A percentile compares a stretch with the other conserved stretches of the same genome.
Evolutionary conservation across 148 eudicot species (phyloP).

Genomic region (Polygonum maritimum): DNA sequence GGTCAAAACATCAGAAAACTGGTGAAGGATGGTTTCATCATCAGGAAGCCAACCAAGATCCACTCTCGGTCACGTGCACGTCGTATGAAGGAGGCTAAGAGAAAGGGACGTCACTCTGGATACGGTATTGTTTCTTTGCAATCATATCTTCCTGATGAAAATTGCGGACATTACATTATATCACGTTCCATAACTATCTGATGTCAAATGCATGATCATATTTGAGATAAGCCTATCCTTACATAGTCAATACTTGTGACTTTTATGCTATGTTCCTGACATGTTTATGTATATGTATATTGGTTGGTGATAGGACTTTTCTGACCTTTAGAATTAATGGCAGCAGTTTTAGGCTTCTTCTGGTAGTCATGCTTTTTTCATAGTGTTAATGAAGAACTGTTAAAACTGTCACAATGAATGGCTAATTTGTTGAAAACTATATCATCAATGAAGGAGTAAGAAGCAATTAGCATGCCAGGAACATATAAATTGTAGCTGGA

Average conservation of each 20-base stretch:
- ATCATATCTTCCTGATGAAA: not conserved
- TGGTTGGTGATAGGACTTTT: not conserved
- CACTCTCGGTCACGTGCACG: constrained; percentile 35
- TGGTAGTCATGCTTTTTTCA: not conserved
- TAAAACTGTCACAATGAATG: too few species aligned
- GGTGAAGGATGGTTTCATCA: constrained; percentile 31
- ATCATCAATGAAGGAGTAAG: too few species aligned
- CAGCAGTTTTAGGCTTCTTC: not conserved
- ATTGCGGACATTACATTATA: not conserved
- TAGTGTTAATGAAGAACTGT: not conserved
- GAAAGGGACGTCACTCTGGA: constrained; percentile 37
- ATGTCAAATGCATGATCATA: not conserved
- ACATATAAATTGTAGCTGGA: not conserved
- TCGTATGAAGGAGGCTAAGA: constrained; percentile 23
- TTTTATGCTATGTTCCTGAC: not conserved
- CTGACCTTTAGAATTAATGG: not conserved
- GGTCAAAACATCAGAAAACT: constrained; percentile 27
- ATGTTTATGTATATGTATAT: not conserved
- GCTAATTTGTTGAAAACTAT: too few species aligned
- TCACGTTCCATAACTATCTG: not conserved
- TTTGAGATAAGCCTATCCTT: not conserved
- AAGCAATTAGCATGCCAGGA: too few species aligned
- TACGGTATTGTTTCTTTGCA: constrained; percentile 15
- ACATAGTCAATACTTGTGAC: not conserved
- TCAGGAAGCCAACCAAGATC: constrained; percentile 27